Percentiles rank a stretch among this genome's conserved stretches.
Conservation (phyloP, 306 rosid genomes). For the Cicer yamashitae region DNA sequence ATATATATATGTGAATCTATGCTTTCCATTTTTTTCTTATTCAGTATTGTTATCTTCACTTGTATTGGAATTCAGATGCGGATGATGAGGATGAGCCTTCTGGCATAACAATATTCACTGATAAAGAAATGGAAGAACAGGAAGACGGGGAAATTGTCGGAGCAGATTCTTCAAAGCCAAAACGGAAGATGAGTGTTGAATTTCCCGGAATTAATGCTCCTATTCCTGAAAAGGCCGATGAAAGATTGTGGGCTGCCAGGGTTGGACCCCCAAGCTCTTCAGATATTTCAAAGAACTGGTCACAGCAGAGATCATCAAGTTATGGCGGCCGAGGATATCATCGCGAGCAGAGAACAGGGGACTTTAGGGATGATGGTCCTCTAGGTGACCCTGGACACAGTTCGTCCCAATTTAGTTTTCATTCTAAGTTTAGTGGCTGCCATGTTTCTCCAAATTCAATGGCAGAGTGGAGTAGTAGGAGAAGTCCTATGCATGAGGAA, state of each 20-base stretch:
- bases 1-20: background rate
- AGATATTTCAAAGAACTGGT: constrained; percentile 59
- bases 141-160: constrained; percentile 95
- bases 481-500: constrained; percentile 59
- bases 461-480: constrained; percentile 62
- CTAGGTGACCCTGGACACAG: constrained; percentile 69
- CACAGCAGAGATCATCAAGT: constrained; percentile 60
- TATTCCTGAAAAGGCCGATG: constrained; percentile 83
- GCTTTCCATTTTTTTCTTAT: constrained; percentile 26
- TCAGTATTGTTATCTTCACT: background rate
- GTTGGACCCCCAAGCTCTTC: constrained; percentile 49
- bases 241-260: constrained; percentile 68
- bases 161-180: constrained; percentile 50
- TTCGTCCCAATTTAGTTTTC: constrained; percentile 58
- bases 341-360: constrained; percentile 67
- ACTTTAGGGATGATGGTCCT: constrained; percentile 77
- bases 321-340: constrained; percentile 61
- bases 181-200: constrained; percentile 64
- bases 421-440: constrained; percentile 65
- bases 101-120: constrained; percentile 79
- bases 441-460: constrained; percentile 48
- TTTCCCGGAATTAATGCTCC: constrained; percentile 94
- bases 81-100: constrained; percentile 92
- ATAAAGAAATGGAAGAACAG: constrained; percentile 66
- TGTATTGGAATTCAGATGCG: constrained; percentile 56